Conservation (phyloP, 2,329 filamentous ascomycete species). For the Ceratocystis lukuohia region DNA sequence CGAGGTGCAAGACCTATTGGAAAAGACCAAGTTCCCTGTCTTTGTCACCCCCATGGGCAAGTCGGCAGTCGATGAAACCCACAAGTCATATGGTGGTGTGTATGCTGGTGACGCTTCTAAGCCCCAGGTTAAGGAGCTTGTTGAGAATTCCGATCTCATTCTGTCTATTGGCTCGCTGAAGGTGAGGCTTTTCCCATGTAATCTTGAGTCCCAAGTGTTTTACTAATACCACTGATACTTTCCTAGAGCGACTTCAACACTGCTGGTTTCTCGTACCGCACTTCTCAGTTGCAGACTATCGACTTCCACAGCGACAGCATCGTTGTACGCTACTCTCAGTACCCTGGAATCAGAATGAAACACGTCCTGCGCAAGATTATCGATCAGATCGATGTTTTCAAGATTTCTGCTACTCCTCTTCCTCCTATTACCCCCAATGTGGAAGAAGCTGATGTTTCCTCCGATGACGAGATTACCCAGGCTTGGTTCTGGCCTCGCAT, state of each 20-base stretch:
- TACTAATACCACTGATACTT: neutral
- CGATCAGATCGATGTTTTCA: constrained; percentile 41
- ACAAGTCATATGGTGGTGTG: constrained; percentile 66
- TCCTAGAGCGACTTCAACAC: constrained; percentile 64
- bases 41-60: constrained; percentile 91
- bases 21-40: constrained; percentile 61
- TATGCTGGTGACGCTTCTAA: constrained; percentile 70
- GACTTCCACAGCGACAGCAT: constrained; percentile 66
- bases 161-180: constrained; percentile 55
- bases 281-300: constrained; percentile 63
- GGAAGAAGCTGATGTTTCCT: constrained; percentile 38
- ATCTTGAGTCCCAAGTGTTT: neutral
- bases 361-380: constrained; percentile 62
- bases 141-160: constrained; percentile 59
- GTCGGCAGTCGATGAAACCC: constrained; percentile 63
- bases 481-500: constrained; percentile 66
- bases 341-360: constrained; percentile 64
- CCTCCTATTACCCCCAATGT: constrained; percentile 21
- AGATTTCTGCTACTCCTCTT: constrained; percentile 40
- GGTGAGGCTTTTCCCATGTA: constrained; percentile 20
- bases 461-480: constrained; percentile 44
- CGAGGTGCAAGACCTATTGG: constrained; percentile 59
- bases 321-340: constrained; percentile 64
- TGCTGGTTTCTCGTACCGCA: constrained; percentile 66
- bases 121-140: constrained; percentile 45